These are phyloP conservation scores for Neoscytalidium dimidiatum DNA, from an alignment of 2,329 filamentous ascomycete genomes.

Conservation along the genomic window DNA sequence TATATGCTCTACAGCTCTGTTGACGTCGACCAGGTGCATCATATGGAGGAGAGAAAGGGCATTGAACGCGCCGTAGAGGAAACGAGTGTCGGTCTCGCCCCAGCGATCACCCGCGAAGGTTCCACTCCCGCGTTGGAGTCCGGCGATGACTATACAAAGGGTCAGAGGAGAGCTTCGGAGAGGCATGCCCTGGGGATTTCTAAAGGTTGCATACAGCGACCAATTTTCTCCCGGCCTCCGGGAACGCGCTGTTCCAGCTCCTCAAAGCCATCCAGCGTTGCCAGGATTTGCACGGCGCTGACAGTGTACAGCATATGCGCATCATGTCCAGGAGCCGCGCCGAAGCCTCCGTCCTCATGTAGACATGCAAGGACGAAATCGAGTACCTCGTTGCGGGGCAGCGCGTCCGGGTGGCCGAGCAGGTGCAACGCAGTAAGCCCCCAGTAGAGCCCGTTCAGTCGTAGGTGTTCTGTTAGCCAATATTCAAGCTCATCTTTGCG, in stretches of 20 bases:
- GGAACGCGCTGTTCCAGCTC: slow-evolving; percentile 73
- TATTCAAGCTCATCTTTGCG: slow-evolving; percentile 95
- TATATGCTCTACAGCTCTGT: slow-evolving; percentile 78
- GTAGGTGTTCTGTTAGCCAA: slow-evolving; percentile 95
- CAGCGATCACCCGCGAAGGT: slow-evolving; percentile 94
- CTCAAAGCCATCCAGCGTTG: slow-evolving; percentile 79
- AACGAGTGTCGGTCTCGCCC: slow-evolving; percentile 94
- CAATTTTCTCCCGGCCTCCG: slow-evolving; percentile 70
- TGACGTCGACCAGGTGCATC: slow-evolving; percentile 72
- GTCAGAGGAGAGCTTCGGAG: slow-evolving; percentile 27
- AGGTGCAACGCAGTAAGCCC: slow-evolving; percentile 86
- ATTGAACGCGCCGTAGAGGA: slow-evolving; percentile 88
- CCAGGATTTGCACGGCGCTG: slow-evolving; percentile 91
- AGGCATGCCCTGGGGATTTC: neutral
- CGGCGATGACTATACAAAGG: slow-evolving; percentile 67
- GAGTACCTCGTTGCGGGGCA: slow-evolving; percentile 79
- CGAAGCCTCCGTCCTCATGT: slow-evolving; percentile 85
- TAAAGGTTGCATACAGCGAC: slow-evolving; percentile 65
- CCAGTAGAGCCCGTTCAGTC: slow-evolving; percentile 96
- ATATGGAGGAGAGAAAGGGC: slow-evolving; percentile 81
- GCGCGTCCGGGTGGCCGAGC: slow-evolving; percentile 75
- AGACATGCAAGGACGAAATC: slow-evolving; percentile 96
- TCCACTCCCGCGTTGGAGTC: slow-evolving; percentile 75
- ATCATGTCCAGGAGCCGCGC: slow-evolving; percentile 91
- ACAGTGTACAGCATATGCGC: slow-evolving; percentile 95